Evolutionary conservation across 305 asterid genomes (phyloP).

Genomic region (Fraxinus nigra): DNA sequence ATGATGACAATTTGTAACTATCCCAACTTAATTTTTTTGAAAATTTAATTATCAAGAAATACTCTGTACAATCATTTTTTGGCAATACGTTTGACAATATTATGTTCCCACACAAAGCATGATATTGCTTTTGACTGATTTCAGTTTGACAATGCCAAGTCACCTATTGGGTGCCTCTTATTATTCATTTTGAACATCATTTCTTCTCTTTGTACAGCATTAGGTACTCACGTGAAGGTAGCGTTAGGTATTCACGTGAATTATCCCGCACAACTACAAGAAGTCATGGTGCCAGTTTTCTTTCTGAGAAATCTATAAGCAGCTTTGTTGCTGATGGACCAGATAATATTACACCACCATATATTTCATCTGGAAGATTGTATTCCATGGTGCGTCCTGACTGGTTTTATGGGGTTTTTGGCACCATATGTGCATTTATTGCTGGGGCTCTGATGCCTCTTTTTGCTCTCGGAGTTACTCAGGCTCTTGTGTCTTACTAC

Average conservation of each 20-base stretch:
- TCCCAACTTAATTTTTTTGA: background rate
- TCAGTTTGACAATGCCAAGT: background rate
- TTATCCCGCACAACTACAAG: conserved; percentile 71
- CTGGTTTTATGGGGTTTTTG: conserved; percentile 78
- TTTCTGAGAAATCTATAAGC: conserved; percentile 72
- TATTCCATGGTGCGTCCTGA: conserved; percentile 84
- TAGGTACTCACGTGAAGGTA: conserved; percentile 74
- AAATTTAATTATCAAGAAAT: background rate
- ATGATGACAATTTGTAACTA: background rate
- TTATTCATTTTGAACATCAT: background rate
- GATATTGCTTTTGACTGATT: background rate
- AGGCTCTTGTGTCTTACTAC: conserved; percentile 93
- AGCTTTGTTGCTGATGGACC: conserved; percentile 64
- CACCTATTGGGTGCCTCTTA: background rate
- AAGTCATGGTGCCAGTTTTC: conserved; percentile 90
- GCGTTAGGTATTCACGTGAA: conserved; percentile 70
- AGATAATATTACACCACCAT: conserved; percentile 39
- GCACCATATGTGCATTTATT: conserved; percentile 75
- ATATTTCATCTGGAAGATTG: conserved; percentile 60
- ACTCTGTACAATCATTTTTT: background rate
- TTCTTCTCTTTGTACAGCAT: conserved; percentile 33
- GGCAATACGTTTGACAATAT: background rate
- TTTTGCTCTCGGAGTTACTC: conserved; percentile 90
- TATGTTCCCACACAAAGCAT: background rate
- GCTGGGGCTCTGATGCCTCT: conserved; percentile 97